Conservation (phyloP, 2,329 filamentous ascomycete genomes). For the Tricladium varicosporioides region DNA sequence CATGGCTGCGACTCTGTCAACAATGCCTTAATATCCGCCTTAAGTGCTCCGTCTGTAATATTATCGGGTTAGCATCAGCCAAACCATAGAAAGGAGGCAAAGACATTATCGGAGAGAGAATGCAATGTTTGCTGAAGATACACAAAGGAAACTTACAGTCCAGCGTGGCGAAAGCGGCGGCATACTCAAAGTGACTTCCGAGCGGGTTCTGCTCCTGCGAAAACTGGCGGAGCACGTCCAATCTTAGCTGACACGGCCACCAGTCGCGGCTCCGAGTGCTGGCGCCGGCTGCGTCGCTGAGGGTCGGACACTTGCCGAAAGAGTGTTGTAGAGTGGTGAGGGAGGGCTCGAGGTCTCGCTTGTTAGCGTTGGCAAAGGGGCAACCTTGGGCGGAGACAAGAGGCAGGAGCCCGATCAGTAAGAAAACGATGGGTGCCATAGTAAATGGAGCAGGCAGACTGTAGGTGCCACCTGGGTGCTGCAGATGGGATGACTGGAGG, state of each 20-base stretch:
- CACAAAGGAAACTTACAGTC: too few species aligned
- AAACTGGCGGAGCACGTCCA: conserved; percentile 59
- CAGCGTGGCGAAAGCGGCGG: conserved; percentile 55
- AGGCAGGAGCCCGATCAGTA: conserved; percentile 22
- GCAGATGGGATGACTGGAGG: not conserved
- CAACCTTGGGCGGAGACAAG: conserved; percentile 24
- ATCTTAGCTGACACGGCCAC: conserved; percentile 55
- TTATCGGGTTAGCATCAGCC: too few species aligned
- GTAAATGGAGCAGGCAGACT: not conserved
- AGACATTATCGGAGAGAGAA: too few species aligned
- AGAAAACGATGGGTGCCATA: conserved; percentile 18
- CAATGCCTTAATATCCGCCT: conserved; percentile 53
- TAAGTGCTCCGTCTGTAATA: conserved; percentile 44
- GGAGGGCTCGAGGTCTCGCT: conserved; percentile 22
- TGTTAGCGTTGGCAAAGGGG: conserved; percentile 17
- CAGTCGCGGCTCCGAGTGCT: conserved; percentile 56
- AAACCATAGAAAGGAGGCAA: too few species aligned
- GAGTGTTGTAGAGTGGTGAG: conserved; percentile 19
- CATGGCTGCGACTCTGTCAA: conserved; percentile 61
- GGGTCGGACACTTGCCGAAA: conserved; percentile 24
- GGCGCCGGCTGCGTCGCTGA: conserved; percentile 37
- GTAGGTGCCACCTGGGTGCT: not conserved
- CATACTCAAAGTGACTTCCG: conserved; percentile 53
- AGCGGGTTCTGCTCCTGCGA: conserved; percentile 50
- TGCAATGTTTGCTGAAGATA: too few species aligned